Evolutionary conservation across 306 rosid genomes (phyloP).

Genomic region (Dryas octopetala): DNA sequence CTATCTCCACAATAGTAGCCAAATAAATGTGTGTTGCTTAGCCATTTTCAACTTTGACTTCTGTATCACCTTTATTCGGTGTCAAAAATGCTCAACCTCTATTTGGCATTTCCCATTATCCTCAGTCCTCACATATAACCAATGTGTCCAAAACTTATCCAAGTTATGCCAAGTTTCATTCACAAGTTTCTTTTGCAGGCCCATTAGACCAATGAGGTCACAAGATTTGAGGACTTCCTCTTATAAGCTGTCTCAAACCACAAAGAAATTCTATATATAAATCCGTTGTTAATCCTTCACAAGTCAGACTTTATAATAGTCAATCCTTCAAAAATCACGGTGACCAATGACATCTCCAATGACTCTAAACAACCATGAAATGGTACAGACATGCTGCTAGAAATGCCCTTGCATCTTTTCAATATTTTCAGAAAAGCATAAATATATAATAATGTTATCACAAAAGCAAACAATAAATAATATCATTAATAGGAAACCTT

Average conservation of each 20-base stretch:
- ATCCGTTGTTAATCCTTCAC: not conserved
- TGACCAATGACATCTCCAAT: not conserved
- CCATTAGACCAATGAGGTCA: not conserved
- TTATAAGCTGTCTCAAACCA: not conserved
- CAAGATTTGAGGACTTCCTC: not conserved
- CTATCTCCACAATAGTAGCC: not conserved
- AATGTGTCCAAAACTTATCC: not conserved
- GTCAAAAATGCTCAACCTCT: not conserved
- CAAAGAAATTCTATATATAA: not conserved
- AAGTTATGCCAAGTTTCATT: not conserved
- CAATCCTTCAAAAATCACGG: too few species aligned
- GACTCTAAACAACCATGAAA: not conserved
- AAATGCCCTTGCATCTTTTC: not conserved
- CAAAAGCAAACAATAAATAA: not conserved
- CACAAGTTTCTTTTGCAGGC: not conserved
- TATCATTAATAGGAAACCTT: not conserved
- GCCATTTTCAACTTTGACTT: not conserved
- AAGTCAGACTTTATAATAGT: not conserved
- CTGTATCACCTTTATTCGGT: not conserved
- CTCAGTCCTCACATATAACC: not conserved
- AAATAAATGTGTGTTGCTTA: not conserved
- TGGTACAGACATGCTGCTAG: not conserved
- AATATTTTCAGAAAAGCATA: slow-evolving; percentile 1
- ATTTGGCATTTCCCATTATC: not conserved
- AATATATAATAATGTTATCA: not conserved